Evolutionary conservation across 192 early-diverging fungal genomes (phyloP), one percentile per base, ranked within the genome.

Genomic region (Geranomyces variabilis): DNA sequence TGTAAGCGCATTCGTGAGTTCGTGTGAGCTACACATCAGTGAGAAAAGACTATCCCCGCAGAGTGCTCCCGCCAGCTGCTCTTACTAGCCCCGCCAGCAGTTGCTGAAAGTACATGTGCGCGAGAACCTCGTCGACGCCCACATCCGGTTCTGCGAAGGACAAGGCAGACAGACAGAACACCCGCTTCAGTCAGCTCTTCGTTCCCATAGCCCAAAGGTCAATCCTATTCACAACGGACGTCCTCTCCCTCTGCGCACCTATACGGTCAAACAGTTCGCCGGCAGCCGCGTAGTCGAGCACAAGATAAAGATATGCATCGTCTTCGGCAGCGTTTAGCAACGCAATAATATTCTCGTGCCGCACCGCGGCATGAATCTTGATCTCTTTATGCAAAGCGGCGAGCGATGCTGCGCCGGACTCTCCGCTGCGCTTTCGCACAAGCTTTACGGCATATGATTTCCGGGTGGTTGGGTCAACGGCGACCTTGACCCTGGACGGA

Each of bases 191-290:
- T 12, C 46, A 47, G 46, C 12, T 47, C 56, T 21, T 24, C 14
- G 13, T 12, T 57, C 12, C 12, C 13, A 57, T 19, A 21, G 13
- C 12, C 24, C 13, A 19, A 47, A 12, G 46, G 12, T 47, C 46
- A 12, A 47, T 47, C 46, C 46, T 12, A 19, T 47, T 47, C 12
- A 47, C 19, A 47, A 14, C 46, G 12, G 12, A 14, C 46, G 46
- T 47, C 12, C 46, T 12, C 19, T 12, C 46, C 12, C 46, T n/a
- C n/a, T n/a, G n/a, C n/a, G 9, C 69, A 89, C 88, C 87, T 28
- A 92, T 92, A 41, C 83, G 79, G 70, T 92, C 90, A 75, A 92
- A 92, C 46, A 92, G 65, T 67, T 92, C 90, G 33, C 90, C 90
- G 14, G 77, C 87, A 8, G 82, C 85, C 0, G 87, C 89, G 63